Percentiles rank a stretch among this genome's conserved stretches.
Conservation (phyloP, 345 rosid species). For the Hirschfeldia incana region DNA sequence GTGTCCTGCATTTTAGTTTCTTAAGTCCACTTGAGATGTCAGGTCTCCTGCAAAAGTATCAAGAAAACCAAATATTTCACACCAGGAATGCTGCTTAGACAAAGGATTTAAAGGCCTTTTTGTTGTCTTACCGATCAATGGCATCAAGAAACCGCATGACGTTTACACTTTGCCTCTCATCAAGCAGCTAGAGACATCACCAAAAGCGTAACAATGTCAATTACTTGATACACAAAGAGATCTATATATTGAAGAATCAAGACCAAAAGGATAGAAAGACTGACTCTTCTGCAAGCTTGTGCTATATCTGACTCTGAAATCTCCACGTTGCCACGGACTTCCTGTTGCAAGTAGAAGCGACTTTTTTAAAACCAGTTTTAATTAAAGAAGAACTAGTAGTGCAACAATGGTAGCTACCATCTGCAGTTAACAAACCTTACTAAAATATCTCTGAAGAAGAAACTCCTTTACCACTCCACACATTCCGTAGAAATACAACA, state of each 20-base stretch:
- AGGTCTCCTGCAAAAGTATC: conserved; percentile 62
- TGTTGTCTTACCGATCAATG: conserved; percentile 48
- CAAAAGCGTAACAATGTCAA: conserved; percentile 4
- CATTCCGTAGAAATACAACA: conserved; percentile 87
- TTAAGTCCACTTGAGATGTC: conserved; percentile 73
- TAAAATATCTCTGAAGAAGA: conserved; percentile 85
- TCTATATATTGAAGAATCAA: conserved; percentile 1
- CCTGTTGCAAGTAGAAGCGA: conserved; percentile 49
- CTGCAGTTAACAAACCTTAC: conserved; percentile 62
- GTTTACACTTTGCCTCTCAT: conserved; percentile 79
- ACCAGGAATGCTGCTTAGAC: background rate
- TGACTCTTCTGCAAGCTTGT: conserved; percentile 85
- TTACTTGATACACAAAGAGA: background rate
- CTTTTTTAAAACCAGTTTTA: background rate
- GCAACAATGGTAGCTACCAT: background rate
- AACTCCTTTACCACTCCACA: conserved; percentile 79
- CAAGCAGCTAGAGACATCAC: conserved; percentile 59
- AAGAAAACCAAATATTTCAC: background rate
- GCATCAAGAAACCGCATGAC: conserved; percentile 71
- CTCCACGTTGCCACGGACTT: conserved; percentile 80
- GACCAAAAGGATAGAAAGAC: conserved; percentile 12
- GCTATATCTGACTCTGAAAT: conserved; percentile 91
- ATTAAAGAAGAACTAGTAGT: background rate
- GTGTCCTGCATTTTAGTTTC: conserved; percentile 81
- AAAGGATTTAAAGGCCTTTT: conserved; percentile 4